These are phyloP conservation scores for Mrakia blollopis DNA, from an alignment of 768 basidiomycete genomes.

Conservation along the genomic window DNA sequence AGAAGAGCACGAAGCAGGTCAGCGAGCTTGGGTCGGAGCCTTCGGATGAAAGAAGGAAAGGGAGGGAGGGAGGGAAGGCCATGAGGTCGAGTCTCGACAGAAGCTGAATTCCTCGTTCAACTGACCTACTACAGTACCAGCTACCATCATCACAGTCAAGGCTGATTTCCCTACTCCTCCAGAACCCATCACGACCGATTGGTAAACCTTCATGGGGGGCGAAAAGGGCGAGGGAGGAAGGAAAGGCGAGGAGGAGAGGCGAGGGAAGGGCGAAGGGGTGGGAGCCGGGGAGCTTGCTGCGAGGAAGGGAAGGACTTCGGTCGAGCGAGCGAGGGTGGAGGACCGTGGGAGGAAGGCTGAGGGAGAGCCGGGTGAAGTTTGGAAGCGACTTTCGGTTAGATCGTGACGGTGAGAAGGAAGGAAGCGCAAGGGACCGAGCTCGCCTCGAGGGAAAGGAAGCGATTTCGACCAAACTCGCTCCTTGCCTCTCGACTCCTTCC, in stretches of 20 bases:
- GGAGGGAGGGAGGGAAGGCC: not conserved
- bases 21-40: not conserved
- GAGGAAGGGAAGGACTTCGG: not conserved
- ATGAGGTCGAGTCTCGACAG: not conserved
- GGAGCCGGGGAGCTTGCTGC: not conserved
- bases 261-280: not conserved
- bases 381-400: no score
- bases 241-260: not conserved
- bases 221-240: not conserved
- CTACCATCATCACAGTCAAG: constrained; percentile 8
- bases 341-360: no score
- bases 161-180: constrained; percentile 27
- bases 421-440: no score
- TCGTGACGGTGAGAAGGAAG: not conserved
- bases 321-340: not conserved
- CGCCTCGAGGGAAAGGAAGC: no score
- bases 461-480: not conserved
- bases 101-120: not conserved
- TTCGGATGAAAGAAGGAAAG: not conserved
- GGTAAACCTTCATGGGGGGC: constrained; percentile 19
- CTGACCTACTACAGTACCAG: not conserved
- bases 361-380: not conserved
- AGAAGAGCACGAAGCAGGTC: no score
- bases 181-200: constrained; percentile 12
- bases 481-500: not conserved